These are phyloP conservation scores for Spatholobus suberectus DNA, from an alignment of 306 rosid species.

Conservation along the genomic window DNA sequence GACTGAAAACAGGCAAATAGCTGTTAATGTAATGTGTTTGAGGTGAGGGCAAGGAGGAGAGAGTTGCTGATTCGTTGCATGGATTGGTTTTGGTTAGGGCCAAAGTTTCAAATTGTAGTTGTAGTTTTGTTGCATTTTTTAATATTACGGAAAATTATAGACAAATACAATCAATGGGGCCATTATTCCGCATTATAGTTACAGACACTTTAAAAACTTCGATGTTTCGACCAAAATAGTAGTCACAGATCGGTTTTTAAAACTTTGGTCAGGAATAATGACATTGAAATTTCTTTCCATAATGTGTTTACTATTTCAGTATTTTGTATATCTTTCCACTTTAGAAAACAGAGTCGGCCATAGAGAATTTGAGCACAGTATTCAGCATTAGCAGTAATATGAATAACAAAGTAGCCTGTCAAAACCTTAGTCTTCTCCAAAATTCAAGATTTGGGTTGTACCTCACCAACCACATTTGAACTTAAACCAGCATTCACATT, in stretches of 20 bases:
- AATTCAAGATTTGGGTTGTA: constrained; percentile 17
- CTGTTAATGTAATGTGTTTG: neutral
- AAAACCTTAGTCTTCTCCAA: neutral
- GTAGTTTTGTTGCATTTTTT: too few relatives aligned
- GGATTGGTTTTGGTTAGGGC: neutral
- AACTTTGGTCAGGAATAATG: neutral
- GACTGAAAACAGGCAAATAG: neutral
- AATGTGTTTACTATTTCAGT: neutral
- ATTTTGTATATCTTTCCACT: neutral
- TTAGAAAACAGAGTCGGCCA: constrained; percentile 11
- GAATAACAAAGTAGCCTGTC: neutral
- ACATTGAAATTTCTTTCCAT: neutral
- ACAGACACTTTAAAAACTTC: too few relatives aligned
- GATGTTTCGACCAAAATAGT: too few relatives aligned
- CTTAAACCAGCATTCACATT: neutral
- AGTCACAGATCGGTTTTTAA: too few relatives aligned
- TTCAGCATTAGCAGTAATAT: neutral
- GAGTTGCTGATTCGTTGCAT: neutral
- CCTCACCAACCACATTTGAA: constrained; percentile 26
- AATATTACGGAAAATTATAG: too few relatives aligned
- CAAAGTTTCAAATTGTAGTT: too few relatives aligned
- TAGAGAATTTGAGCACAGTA: neutral
- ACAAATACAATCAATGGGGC: too few relatives aligned
- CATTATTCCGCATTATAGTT: too few relatives aligned
- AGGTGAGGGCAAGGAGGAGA: too few relatives aligned